A percentile compares a stretch with the other conserved stretches of the same genome.
Conservation (phyloP, 345 rosid species). For the Dimocarpus longan region DNA sequence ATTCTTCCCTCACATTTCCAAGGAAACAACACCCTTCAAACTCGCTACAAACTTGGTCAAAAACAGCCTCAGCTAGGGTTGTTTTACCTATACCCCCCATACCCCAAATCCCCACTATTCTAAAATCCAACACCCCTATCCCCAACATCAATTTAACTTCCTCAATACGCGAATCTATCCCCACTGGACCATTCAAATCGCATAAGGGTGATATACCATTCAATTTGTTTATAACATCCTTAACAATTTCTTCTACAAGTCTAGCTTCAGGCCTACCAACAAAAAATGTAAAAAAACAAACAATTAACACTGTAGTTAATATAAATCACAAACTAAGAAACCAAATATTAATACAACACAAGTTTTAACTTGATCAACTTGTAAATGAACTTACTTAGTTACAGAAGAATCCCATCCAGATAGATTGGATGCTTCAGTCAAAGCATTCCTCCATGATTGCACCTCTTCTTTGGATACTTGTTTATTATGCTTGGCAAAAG, state of each 20-base stretch:
- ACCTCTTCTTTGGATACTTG: neutral
- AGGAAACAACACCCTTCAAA: neutral
- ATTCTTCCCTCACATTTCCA: conserved; percentile 3
- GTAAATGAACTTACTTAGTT: neutral
- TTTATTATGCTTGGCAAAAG: neutral
- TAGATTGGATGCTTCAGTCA: neutral
- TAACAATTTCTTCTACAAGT: neutral
- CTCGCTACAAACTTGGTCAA: no score
- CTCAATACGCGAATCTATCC: neutral
- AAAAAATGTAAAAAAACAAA: no score
- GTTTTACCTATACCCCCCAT: neutral
- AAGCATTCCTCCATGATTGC: neutral
- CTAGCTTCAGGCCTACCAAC: neutral
- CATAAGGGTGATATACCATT: neutral
- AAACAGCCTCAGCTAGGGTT: neutral
- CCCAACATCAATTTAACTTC: neutral
- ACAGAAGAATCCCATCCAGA: neutral
- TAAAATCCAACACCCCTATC: neutral
- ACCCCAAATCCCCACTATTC: neutral
- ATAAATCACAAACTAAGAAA: neutral
- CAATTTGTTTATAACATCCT: neutral
- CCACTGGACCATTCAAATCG: neutral
- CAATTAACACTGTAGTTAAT: neutral
- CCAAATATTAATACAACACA: neutral
- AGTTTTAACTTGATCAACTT: neutral